A percentile compares a stretch with the other conserved stretches of the same genome.
These are phyloP conservation scores for Penicillium paradoxum DNA, from an alignment of 495 filamentous ascomycete genomes.

Conservation along the genomic window DNA sequence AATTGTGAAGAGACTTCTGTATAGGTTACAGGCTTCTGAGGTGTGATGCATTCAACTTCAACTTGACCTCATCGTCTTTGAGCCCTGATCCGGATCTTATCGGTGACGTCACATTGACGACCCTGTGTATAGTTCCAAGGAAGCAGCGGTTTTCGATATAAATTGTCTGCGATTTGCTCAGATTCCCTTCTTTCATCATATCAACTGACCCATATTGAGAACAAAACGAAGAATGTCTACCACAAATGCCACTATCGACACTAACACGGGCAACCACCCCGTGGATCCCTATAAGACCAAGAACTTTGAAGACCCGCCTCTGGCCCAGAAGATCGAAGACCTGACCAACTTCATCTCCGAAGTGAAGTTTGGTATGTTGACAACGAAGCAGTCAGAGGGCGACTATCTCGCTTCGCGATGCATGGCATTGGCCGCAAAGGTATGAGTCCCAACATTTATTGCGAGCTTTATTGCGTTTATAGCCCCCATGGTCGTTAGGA, in stretches of 20 bases:
- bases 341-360: conserved; percentile 61
- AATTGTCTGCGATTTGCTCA: background rate
- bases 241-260: conserved; percentile 45
- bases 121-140: conserved; percentile 5
- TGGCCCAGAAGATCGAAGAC: conserved; percentile 77
- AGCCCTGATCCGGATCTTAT: conserved; percentile 11
- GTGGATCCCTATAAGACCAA: conserved; percentile 79
- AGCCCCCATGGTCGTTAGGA: too few relatives aligned
- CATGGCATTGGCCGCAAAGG: conserved; percentile 87
- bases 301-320: conserved; percentile 56
- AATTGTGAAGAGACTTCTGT: background rate
- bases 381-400: conserved; percentile 61
- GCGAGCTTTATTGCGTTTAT: too few relatives aligned
- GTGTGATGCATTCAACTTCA: background rate
- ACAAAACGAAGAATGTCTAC: too few relatives aligned
- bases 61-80: background rate
- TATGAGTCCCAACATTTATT: conserved; percentile 33
- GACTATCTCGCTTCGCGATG: conserved; percentile 72
- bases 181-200: background rate
- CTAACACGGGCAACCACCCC: conserved; percentile 53
- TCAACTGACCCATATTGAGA: too few relatives aligned
- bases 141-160: conserved; percentile 5
- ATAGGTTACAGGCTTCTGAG: too few relatives aligned
- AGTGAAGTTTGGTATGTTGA: conserved; percentile 79
- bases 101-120: conserved; percentile 32